Base-by-base conservation (phyloP, 2,329 filamentous ascomycete genomes). In the Colletotrichum camelliae region DNA sequence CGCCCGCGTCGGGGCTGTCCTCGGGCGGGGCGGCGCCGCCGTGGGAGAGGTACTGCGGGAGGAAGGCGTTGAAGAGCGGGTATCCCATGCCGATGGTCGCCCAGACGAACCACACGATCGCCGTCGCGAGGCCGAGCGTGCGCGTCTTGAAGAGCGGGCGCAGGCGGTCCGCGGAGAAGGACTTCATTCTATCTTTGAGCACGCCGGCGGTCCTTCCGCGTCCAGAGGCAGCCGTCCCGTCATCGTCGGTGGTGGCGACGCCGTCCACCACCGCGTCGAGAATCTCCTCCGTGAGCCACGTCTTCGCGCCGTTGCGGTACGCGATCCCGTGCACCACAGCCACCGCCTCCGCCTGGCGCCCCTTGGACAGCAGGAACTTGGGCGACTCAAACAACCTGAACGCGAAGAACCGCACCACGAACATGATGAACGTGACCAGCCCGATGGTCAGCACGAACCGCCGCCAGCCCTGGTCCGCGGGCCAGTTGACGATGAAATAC, bases 351-450 rank as follows among this genome's bases (percentile, higher is more conserved):
- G 91, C 86, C 82, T 97, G 93, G 8, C 94, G 91, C 43, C 94
- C 94, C n/a, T 91, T 89, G 24, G 93, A 94, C 12, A 97, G 90
- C 29, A 97, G 87, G 81, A 93, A 97, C 82, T 97, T 97, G 61
- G 95, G 95, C 7, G 95, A 97, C 82, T 98, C 95, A 81, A 94
- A 95, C 15, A 97, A 89, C 76, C 93, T 91, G 85, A 97, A 97
- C 76, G 96, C 81, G 83, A 95, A 93, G 87, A 95, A 96, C 21
- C 95, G 94, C 76, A 92, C 86, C 66, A 94, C 83, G 80, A 96
- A 97, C 93, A 97, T 95, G 84, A 88, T 83, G 77, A 97, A 91
- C 0, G 95, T 97, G 78, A 92, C 85, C 39, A 93, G 86, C 62
- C 95, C 95, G 24, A 96, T 91, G 1, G 93, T 92, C 67, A 93